Conservation (phyloP, 306 rosid species). For the Sesbania bispinosa region DNA sequence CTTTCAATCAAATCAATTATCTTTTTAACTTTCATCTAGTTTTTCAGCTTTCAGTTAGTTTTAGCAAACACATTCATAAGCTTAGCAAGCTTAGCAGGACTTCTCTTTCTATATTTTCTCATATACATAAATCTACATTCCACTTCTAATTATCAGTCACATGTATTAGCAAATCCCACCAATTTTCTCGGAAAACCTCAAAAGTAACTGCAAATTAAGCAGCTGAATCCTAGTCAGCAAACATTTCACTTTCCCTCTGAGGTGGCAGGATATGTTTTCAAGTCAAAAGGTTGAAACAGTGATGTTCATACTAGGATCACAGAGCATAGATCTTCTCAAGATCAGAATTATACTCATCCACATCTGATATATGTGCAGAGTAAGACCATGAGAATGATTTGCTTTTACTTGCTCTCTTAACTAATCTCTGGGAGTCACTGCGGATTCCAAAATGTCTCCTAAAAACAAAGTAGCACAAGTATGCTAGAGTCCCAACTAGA, state of each 20-base stretch:
- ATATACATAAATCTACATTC: constrained; percentile 27
- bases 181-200: neutral
- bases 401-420: constrained; percentile 69
- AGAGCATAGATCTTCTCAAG: constrained; percentile 67
- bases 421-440: constrained; percentile 64
- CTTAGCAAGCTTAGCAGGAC: neutral
- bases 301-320: constrained; percentile 18
- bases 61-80: no score
- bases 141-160: neutral
- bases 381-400: constrained; percentile 86
- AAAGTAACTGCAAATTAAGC: neutral
- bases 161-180: neutral
- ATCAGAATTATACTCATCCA: constrained; percentile 68
- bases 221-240: neutral
- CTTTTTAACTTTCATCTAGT: no score
- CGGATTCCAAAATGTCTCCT: constrained; percentile 58
- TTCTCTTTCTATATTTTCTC: neutral
- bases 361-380: constrained; percentile 73
- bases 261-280: neutral
- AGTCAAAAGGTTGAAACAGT: neutral
- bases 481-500: constrained; percentile 72
- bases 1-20: no score
- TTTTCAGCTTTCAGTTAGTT: no score
- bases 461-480: constrained; percentile 82
- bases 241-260: neutral